Percentiles rank a stretch among this genome's conserved stretches.
Conservation (phyloP, 495 filamentous ascomycete genomes). For the Xanthoparmelia taractica region DNA sequence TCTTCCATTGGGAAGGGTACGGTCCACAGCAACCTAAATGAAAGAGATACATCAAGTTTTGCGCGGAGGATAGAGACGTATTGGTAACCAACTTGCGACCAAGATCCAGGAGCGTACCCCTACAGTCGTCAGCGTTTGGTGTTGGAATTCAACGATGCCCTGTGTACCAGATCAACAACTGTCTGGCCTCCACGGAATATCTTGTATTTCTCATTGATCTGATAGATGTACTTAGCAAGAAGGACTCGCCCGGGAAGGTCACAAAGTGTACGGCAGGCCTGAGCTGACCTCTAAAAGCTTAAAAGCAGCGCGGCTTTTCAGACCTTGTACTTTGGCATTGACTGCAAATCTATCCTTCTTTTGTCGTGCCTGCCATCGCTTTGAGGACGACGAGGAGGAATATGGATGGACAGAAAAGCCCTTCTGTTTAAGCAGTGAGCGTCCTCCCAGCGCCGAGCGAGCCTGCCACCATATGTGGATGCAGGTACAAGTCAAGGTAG, state of each 20-base stretch:
- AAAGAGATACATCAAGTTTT: background rate
- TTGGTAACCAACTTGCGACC: slow-evolving; percentile 67
- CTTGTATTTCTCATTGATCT: slow-evolving; percentile 74
- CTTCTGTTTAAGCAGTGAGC: background rate
- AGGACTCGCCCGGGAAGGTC: background rate
- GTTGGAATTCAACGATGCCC: background rate
- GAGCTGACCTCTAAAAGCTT: slow-evolving; percentile 69
- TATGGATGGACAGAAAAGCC: background rate
- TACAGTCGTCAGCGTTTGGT: slow-evolving; percentile 31
- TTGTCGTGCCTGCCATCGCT: slow-evolving; percentile 76
- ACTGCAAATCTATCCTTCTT: slow-evolving; percentile 59
- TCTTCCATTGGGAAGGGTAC: slow-evolving; percentile 64
- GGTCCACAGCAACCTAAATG: slow-evolving; percentile 67
- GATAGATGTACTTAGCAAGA: slow-evolving; percentile 1
- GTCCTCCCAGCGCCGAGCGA: background rate
- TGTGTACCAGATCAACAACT: slow-evolving; percentile 72
- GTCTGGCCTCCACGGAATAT: slow-evolving; percentile 74
- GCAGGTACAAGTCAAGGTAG: background rate
- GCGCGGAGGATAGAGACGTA: background rate
- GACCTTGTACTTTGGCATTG: slow-evolving; percentile 61
- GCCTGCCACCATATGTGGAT: background rate
- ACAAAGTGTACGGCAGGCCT: background rate
- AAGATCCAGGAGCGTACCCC: slow-evolving; percentile 91
- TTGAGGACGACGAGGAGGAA: slow-evolving; percentile 51
- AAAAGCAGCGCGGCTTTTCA: slow-evolving; percentile 87